These are phyloP conservation scores for Alternaria burnsii DNA, from an alignment of 2,329 filamentous ascomycete genomes.

Conservation along the genomic window DNA sequence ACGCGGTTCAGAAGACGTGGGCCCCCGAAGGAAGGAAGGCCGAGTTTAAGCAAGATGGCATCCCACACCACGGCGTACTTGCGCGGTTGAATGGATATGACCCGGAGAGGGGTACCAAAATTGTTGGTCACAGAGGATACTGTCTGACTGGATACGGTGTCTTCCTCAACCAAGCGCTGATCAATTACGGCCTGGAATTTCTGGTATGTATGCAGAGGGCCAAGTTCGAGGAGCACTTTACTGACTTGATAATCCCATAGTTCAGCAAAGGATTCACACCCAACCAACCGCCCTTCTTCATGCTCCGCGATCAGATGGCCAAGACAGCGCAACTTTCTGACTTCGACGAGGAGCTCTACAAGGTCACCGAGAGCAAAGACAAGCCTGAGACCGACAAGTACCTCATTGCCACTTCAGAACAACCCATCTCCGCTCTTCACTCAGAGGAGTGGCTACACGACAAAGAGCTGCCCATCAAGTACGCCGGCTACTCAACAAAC, in stretches of 20 bases:
- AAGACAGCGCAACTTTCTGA: constrained; percentile 97
- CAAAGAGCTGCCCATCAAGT: constrained; percentile 87
- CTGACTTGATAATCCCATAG: not conserved
- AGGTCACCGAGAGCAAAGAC: constrained; percentile 85
- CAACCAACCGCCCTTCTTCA: constrained; percentile 70
- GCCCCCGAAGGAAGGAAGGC: constrained; percentile 76
- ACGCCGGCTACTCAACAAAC: constrained; percentile 88
- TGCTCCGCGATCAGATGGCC: constrained; percentile 94
- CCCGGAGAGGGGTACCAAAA: constrained; percentile 78
- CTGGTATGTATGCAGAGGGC: not conserved
- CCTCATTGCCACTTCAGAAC: constrained; percentile 83
- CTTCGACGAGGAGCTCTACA: constrained; percentile 98
- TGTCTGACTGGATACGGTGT: constrained; percentile 90
- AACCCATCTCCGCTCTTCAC: constrained; percentile 92
- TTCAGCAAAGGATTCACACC: constrained; percentile 81
- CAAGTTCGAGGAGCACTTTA: not conserved
- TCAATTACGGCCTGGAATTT: constrained; percentile 77
- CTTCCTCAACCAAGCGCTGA: constrained; percentile 88
- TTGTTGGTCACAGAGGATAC: constrained; percentile 94
- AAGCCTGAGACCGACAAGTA: constrained; percentile 81
- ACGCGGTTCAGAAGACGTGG: constrained; percentile 80
- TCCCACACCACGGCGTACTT: constrained; percentile 96
- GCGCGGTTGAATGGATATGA: constrained; percentile 90
- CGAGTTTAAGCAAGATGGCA: constrained; percentile 79
- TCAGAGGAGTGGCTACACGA: constrained; percentile 87